phyloP scores from a whole-genome alignment of 2,329 filamentous ascomycete species.

The Cladophialophora yegresii region DNA sequence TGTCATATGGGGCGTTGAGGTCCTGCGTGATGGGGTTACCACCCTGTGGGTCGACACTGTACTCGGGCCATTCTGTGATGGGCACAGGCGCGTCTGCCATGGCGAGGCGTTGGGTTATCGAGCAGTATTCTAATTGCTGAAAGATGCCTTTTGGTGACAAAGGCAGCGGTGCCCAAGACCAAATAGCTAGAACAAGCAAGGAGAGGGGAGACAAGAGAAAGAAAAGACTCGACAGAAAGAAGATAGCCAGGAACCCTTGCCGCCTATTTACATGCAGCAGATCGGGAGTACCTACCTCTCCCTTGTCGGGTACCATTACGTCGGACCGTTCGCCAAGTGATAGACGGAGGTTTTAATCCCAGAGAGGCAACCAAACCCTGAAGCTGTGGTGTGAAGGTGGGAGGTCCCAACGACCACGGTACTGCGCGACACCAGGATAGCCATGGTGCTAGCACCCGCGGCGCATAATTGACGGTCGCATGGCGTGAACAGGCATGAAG shows the following conservation, averaged over 20 bases:
- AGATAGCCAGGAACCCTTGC: not conserved
- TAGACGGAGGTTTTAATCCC: not conserved
- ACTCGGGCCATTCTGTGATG: slow-evolving; percentile 32
- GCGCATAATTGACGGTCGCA: not conserved
- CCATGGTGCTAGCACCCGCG: not conserved
- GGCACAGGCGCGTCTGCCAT: slow-evolving; percentile 17
- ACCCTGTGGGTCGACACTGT: slow-evolving; percentile 26
- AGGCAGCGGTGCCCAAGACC: not conserved
- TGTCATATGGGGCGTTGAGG: slow-evolving; percentile 31
- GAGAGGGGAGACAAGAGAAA: not conserved
- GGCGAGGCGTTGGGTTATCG: not conserved
- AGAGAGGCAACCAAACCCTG: slow-evolving; percentile 8
- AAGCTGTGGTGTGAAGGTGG: not conserved
- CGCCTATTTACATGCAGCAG: slow-evolving; percentile 1
- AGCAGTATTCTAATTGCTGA: not conserved
- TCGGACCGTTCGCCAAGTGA: slow-evolving; percentile 4
- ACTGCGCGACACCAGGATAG: not conserved
- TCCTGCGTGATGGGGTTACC: slow-evolving; percentile 29
- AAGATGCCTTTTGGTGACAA: not conserved
- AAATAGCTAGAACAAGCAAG: not conserved
- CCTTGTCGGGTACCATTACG: not conserved
- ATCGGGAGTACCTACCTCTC: not conserved
- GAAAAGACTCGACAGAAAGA: not conserved
- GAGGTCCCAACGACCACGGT: not conserved
- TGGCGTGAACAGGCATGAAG: not conserved